Evolutionary conservation across 495 filamentous ascomycete species (phyloP).

Genomic region (Aspergillus nidulans): DNA sequence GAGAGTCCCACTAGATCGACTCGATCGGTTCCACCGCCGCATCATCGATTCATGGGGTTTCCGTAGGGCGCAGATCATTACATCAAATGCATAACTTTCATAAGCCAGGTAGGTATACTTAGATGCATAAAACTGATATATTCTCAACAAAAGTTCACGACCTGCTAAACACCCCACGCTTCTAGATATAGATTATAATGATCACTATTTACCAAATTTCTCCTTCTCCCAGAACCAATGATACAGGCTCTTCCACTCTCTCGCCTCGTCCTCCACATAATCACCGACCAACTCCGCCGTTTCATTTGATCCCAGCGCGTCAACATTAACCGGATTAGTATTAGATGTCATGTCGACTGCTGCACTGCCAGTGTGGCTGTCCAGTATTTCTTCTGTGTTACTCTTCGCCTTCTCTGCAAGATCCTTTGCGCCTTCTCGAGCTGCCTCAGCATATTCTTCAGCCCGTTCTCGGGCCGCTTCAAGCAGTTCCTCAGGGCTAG

Average conservation of each 20-base stretch:
- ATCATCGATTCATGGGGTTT: not conserved
- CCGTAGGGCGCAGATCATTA: not conserved
- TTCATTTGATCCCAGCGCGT: conserved; percentile 35
- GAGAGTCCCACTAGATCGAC: conserved; percentile 11
- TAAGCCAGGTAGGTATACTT: too few species aligned
- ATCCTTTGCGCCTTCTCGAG: conserved; percentile 39
- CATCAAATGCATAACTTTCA: not conserved
- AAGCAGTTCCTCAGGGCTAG: conserved; percentile 41
- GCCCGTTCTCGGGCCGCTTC: conserved; percentile 40
- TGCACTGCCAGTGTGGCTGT: conserved; percentile 23
- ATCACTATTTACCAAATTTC: conserved; percentile 13
- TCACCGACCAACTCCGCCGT: conserved; percentile 45
- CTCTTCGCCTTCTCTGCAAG: conserved; percentile 30
- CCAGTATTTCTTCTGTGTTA: conserved; percentile 24
- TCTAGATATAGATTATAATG: not conserved
- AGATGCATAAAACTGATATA: too few species aligned
- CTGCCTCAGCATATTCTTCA: conserved; percentile 41
- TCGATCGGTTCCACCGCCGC: conserved; percentile 14
- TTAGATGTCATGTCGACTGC: conserved; percentile 35
- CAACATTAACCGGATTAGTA: conserved; percentile 1
- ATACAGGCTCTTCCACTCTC: conserved; percentile 40
- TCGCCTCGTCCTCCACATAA: conserved; percentile 44
- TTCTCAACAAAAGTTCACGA: not conserved
- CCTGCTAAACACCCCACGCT: not conserved
- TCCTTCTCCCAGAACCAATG: conserved; percentile 45